Evolutionary conservation across 2,329 filamentous ascomycete species (phyloP), one percentile per base, ranked within the genome.

Genomic region (Botrytis fabae): DNA sequence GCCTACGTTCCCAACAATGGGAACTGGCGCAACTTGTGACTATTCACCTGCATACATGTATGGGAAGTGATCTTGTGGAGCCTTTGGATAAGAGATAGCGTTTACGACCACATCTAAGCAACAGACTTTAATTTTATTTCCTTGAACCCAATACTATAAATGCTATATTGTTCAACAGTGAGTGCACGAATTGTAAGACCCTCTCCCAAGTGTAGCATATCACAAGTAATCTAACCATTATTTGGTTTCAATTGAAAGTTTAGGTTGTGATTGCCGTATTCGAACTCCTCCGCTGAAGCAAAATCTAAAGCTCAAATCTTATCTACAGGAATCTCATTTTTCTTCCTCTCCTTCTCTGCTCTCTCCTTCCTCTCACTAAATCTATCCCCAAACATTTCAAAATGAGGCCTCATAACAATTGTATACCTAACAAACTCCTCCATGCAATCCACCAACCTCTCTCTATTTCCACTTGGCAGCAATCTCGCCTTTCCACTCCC

Each of bases 361-460:
- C 66, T 71, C 54, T 75, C 74, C 76, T 82, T 74, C 35, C 89
- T 82, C 80, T 92, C 90, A 78, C 90, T 91, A 74, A 83, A 91
- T 14, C 90, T 83, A 81, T 92, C 89, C 1, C 83, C 85, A 78
- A 92, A 91, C 3, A 91, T 80, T 40, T 85, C 85, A 75, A 90
- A 85, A 76, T 90, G 87, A 38, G 86, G 86, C 70, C 88, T 82
- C 88, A 92, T 91, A 1, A 92, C 75, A 42, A 92, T 85, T 0
- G 88, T 91, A 77, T 90, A 91, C 79, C 92, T 91, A 6, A 92
- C 89, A 80, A 92, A 86, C 80, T 92, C 90, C 81, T 92, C 90
- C 86, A 91, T 91, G 75, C 88, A 90, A 81, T 91, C 89, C 1
- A 91, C 88, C 22, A 91, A 77, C 2, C 89, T 82, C 72, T 90